Base-by-base conservation (phyloP, 371 early-diverging fungal genomes). In the Lichtheimia ramosa region DNA sequence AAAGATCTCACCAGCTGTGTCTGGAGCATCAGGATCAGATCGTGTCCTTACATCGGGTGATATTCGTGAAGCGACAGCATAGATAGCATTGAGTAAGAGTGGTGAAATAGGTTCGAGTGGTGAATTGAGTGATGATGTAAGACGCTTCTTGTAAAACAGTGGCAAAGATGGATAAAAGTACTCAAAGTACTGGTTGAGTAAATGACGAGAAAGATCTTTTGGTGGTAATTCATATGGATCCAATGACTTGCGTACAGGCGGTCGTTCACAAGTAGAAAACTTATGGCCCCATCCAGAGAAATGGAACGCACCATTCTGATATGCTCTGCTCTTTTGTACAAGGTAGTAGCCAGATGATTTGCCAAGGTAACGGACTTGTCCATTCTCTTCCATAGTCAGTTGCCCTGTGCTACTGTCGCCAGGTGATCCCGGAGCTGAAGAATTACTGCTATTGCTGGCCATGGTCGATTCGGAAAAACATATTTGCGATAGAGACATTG, bases 151-250 rank as follows among this genome's bases (percentile, higher is more conserved):
- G 60, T 84, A 82, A 49, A 85, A 73, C n/a, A 87, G 54, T 8
- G 86, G 86, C 40, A 85, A 63, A 23, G 78, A 65, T 12, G 73
- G 79, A 50, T 87, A 83, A 52, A 77, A 75, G 6, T 81, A 71
- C 42, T 73, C 68, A 48, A 87, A 85, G 51, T 83, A 87, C n/a
- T 81, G 65, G 10, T 63, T 48, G 49, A 86, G 64, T 14, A 86
- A 68, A 59, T 83, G 85, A 25, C 73, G 67, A 4, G 82, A 81
- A 49, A 85, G 63, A 23, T 85, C 86, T 41, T 72, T 75, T 15
- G 84, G 83, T 21, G 79, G 79, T n/a, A 79, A 48, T 40, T 68
- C 73, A 8, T 59, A 57, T 41, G 66, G 70, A 50, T 72, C 68
- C 1, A 65, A 48, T 0, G 43, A 58, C 20, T 23, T 34, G 23